A percentile compares a stretch with the other conserved stretches of the same genome.
phyloP scores from a whole-genome alignment of 2,329 filamentous ascomycete genomes.

The Allantophomopsis cytisporea region DNA sequence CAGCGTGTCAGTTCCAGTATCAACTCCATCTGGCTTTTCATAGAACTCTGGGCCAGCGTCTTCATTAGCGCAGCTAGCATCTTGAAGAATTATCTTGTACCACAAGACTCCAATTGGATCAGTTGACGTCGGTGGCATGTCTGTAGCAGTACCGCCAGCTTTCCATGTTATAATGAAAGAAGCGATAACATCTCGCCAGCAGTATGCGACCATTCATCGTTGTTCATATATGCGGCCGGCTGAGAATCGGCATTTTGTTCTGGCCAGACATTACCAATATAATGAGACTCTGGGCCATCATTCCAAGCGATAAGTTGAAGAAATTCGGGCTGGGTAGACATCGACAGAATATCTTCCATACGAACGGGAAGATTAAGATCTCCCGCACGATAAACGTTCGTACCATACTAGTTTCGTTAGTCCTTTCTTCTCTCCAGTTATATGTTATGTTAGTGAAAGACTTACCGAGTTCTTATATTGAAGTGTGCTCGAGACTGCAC shows the following conservation, averaged over 20 bases:
- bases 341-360: constrained; percentile 20
- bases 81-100: neutral
- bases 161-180: constrained; percentile 22
- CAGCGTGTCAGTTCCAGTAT: neutral
- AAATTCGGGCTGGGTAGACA: constrained; percentile 15
- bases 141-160: neutral
- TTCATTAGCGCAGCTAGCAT: neutral
- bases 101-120: constrained; percentile 3
- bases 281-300: constrained; percentile 21
- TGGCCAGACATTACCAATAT: constrained; percentile 18
- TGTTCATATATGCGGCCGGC: constrained; percentile 17
- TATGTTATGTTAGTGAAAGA: no score
- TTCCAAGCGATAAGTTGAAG: constrained; percentile 22
- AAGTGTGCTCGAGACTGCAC: constrained; percentile 4
- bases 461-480: constrained; percentile 7
- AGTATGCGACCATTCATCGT: constrained; percentile 11
- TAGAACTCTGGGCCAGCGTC: neutral
- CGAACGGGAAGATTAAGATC: constrained; percentile 20
- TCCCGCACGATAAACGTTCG: constrained; percentile 16
- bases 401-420: no score
- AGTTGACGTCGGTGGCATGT: neutral
- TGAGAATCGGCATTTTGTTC: constrained; percentile 10
- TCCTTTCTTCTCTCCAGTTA: no score
- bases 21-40: neutral
- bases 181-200: constrained; percentile 9